Evolutionary conservation across 345 rosid species (phyloP).

Genomic region (Citrus maxima): DNA sequence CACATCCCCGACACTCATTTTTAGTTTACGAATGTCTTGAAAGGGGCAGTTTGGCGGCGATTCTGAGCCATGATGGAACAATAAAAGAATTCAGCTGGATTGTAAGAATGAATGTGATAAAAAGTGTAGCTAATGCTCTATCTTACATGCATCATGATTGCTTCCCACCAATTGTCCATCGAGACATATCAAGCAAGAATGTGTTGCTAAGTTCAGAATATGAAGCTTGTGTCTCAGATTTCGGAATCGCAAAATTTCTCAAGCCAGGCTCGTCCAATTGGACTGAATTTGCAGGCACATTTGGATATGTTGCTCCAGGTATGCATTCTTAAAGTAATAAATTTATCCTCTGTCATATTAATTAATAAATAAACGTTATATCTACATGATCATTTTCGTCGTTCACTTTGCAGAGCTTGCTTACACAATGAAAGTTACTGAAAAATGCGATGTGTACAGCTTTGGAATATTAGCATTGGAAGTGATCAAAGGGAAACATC

Average conservation of each 20-base stretch:
- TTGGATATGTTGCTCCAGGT: background rate
- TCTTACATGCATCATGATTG: constrained; percentile 30
- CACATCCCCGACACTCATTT: constrained; percentile 10
- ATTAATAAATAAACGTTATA: background rate
- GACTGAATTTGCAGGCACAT: background rate
- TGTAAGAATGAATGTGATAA: constrained; percentile 12
- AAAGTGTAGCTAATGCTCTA: constrained; percentile 21
- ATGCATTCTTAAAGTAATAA: background rate
- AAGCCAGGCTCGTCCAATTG: background rate
- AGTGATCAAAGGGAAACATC: background rate
- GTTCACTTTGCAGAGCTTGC: background rate
- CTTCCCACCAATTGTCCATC: constrained; percentile 22
- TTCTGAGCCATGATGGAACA: background rate
- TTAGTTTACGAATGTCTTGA: constrained; percentile 34
- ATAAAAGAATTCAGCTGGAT: constrained; percentile 19
- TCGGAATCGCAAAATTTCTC: background rate
- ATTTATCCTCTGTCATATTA: background rate
- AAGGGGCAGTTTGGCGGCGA: constrained; percentile 21
- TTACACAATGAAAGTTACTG: background rate
- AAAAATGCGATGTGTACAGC: background rate
- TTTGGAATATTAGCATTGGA: background rate
- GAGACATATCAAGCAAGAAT: constrained; percentile 32
- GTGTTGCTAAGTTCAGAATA: constrained; percentile 20
- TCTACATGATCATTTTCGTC: background rate
- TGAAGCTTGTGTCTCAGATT: constrained; percentile 23